Evolutionary conservation across 306 rosid genomes (phyloP).

Genomic region (Acacia acuminata): DNA sequence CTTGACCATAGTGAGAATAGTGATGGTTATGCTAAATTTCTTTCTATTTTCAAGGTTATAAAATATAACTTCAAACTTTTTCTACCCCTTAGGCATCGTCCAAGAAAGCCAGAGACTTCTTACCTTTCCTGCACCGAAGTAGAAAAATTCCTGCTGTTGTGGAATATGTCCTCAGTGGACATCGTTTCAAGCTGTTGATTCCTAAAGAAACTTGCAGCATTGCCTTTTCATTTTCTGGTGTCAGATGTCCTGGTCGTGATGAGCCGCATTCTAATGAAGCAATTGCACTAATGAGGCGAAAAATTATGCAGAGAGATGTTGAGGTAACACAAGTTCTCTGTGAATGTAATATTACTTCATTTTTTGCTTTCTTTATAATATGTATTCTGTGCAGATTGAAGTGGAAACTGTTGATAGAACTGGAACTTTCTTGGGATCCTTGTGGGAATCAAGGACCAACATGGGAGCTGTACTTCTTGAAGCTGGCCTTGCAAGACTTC

Average conservation of each 20-base stretch:
- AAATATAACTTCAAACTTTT: not conserved
- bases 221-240: slow-evolving; percentile 93
- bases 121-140: slow-evolving; percentile 88
- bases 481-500: slow-evolving; percentile 92
- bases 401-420: slow-evolving; percentile 95
- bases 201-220: slow-evolving; percentile 99
- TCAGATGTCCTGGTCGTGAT: slow-evolving; percentile 94
- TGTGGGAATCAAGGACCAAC: slow-evolving; percentile 87
- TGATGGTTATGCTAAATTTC: slow-evolving; percentile 13
- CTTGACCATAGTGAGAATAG: slow-evolving; percentile 63
- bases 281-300: slow-evolving; percentile 92
- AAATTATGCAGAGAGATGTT: slow-evolving; percentile 98
- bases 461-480: slow-evolving; percentile 77
- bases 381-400: slow-evolving; percentile 60
- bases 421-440: slow-evolving; percentile 95
- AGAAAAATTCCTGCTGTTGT: slow-evolving; percentile 91
- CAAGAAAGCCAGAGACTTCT: slow-evolving; percentile 87
- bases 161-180: slow-evolving; percentile 99
- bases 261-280: slow-evolving; percentile 96
- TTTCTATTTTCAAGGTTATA: slow-evolving; percentile 15
- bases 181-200: slow-evolving; percentile 93
- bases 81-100: slow-evolving; percentile 65
- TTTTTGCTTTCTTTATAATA: slow-evolving; percentile 22
- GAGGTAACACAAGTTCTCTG: slow-evolving; percentile 58
- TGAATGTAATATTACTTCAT: slow-evolving; percentile 13